phyloP scores from a whole-genome alignment of 176 grass and related monocot species.

The Eleusine coracana region DNA sequence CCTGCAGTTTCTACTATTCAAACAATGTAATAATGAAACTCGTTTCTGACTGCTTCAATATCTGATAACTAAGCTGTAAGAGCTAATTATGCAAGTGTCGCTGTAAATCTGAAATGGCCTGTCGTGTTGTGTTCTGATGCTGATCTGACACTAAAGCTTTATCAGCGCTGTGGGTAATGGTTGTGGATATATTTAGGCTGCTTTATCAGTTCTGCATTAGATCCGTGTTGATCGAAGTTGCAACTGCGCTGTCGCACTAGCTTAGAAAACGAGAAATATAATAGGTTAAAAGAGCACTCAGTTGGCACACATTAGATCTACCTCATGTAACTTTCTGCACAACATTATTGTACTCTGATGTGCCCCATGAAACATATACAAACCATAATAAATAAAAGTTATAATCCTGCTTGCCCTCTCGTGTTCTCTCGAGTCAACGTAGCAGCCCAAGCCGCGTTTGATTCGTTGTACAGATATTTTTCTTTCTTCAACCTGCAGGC shows the following conservation, averaged over 20 bases:
- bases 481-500: neutral
- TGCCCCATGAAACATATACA: constrained; percentile 21
- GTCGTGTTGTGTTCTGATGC: neutral
- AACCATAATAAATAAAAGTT: neutral
- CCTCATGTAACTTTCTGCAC: constrained; percentile 30
- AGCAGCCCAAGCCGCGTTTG: neutral
- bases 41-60: neutral
- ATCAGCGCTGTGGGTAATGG: constrained; percentile 22
- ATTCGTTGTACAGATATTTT: constrained; percentile 6
- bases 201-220: neutral
- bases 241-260: constrained; percentile 33
- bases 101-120: neutral
- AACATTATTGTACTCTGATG: neutral
- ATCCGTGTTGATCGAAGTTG: constrained; percentile 33
- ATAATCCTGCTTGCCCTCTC: constrained; percentile 23
- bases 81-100: neutral
- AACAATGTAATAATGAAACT: constrained; percentile 47
- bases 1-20: neutral
- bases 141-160: neutral
- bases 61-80: neutral
- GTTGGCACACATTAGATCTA: neutral
- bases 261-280: neutral
- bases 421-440: constrained; percentile 33
- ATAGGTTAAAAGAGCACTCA: neutral
- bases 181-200: neutral